Percentiles rank a stretch among this genome's conserved stretches.
These are phyloP conservation scores for Nyssa sinensis DNA, from an alignment of 148 eudicot species.

Conservation along the genomic window DNA sequence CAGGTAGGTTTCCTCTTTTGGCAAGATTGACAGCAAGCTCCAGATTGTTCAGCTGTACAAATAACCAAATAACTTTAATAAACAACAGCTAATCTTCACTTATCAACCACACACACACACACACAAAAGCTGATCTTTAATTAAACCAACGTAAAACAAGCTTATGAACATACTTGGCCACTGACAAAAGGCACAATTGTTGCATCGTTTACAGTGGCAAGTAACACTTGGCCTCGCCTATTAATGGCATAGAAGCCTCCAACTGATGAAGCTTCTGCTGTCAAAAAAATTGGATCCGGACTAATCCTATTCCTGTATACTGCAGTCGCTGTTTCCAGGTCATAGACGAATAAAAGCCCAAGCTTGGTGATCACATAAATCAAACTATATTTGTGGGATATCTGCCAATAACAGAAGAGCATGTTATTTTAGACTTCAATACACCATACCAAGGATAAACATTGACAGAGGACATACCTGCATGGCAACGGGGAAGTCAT, in stretches of 20 bases:
- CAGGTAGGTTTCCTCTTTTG: conserved; percentile 97
- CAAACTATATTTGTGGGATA: conserved; percentile 83
- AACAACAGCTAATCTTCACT: no score
- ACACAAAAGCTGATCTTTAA: neutral
- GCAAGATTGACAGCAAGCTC: conserved; percentile 99
- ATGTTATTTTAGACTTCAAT: neutral
- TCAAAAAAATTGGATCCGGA: conserved; percentile 96
- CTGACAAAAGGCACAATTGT: conserved; percentile 92
- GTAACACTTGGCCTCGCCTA: conserved; percentile 90
- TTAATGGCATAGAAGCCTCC: conserved; percentile 98
- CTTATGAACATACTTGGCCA: conserved; percentile 64
- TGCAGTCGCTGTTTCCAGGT: conserved; percentile 92
- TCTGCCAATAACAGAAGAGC: conserved; percentile 40
- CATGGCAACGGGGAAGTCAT: conserved; percentile 97
- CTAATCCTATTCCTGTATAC: conserved; percentile 94
- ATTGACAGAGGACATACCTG: conserved; percentile 51
- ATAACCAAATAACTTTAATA: conserved; percentile 6
- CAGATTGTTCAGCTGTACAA: conserved; percentile 81
- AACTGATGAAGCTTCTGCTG: conserved; percentile 82
- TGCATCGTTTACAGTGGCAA: conserved; percentile 91
- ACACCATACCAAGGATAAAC: neutral
- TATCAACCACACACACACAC: no score
- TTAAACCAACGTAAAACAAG: neutral
- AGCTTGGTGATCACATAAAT: conserved; percentile 94
- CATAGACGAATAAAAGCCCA: conserved; percentile 95